Percentiles rank a stretch among this genome's conserved stretches.
Evolutionary conservation across 306 rosid genomes (phyloP).

Genomic region (Crataegus laevigata): DNA sequence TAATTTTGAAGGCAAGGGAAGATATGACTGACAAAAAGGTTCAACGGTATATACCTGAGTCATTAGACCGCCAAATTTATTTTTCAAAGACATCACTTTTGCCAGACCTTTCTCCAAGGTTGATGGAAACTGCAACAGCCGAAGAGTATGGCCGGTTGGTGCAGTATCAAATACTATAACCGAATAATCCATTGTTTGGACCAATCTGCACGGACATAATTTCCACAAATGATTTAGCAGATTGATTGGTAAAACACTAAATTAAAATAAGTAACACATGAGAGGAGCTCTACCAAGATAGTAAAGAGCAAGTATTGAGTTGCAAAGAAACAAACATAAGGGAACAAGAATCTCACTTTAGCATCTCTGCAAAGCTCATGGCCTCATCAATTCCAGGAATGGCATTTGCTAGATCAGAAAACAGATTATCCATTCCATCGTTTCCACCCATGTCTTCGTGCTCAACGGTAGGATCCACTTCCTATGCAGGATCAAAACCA

Average conservation of each 20-base stretch:
- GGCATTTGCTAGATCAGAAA: constrained; percentile 84
- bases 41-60: constrained; percentile 52
- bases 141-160: constrained; percentile 97
- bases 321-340: background rate
- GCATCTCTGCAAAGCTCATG: constrained; percentile 99
- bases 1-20: background rate
- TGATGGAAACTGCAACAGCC: constrained; percentile 91
- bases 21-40: background rate
- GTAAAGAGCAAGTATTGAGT: background rate
- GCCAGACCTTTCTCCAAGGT: constrained; percentile 94
- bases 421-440: constrained; percentile 78
- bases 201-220: constrained; percentile 60
- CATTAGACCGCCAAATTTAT: constrained; percentile 83
- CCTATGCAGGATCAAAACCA: constrained; percentile 40
- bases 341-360: constrained; percentile 48
- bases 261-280: background rate
- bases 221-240: background rate
- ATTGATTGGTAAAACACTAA: background rate
- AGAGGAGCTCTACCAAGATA: background rate
- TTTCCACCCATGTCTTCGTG: constrained; percentile 47
- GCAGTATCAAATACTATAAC: constrained; percentile 97
- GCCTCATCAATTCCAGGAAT: constrained; percentile 99
- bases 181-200: constrained; percentile 97
- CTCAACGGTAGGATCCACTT: constrained; percentile 94
- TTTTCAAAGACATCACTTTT: constrained; percentile 90